These are phyloP conservation scores for Circinella minor DNA, from an alignment of 371 early-diverging fungal species.

Conservation along the genomic window DNA sequence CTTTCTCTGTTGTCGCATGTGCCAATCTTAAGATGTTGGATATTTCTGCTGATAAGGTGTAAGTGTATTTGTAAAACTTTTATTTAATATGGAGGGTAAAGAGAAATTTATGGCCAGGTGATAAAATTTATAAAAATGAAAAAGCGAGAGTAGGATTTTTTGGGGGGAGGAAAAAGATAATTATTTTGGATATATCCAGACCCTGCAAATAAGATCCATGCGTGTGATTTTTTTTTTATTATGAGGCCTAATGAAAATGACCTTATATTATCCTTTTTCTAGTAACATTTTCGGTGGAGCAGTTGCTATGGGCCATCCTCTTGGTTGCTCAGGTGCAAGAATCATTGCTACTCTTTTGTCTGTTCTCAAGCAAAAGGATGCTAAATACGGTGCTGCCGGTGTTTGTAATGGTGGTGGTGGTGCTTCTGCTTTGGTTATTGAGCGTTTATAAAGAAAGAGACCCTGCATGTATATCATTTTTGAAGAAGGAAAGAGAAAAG, in stretches of 20 bases:
- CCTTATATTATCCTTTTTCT: constrained; percentile 7
- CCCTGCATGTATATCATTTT: too few species aligned
- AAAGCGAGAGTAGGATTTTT: neutral
- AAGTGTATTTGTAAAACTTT: constrained; percentile 6
- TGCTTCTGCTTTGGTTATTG: constrained; percentile 90
- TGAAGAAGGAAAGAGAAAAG: too few species aligned
- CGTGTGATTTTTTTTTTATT: neutral
- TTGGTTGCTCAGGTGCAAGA: constrained; percentile 96
- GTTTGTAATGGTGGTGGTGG: constrained; percentile 98
- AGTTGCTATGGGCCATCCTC: constrained; percentile 97
- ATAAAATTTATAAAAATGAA: neutral
- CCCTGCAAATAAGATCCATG: constrained; percentile 4
- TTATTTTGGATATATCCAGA: neutral
- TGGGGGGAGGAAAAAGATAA: neutral
- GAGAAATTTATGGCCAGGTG: too few species aligned
- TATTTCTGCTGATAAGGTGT: constrained; percentile 74
- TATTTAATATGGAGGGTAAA: too few species aligned
- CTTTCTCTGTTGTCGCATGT: constrained; percentile 94
- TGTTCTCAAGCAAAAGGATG: constrained; percentile 72
- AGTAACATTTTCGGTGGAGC: constrained; percentile 95
- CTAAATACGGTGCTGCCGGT: constrained; percentile 88
- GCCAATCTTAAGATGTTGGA: constrained; percentile 87
- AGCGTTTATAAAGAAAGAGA: constrained; percentile 28
- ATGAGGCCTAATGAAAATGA: constrained; percentile 10
- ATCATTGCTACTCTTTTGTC: constrained; percentile 86